Evolutionary conservation across 345 rosid genomes (phyloP), one percentile per base, ranked within the genome.

Genomic region (Sisymbrium irio): DNA sequence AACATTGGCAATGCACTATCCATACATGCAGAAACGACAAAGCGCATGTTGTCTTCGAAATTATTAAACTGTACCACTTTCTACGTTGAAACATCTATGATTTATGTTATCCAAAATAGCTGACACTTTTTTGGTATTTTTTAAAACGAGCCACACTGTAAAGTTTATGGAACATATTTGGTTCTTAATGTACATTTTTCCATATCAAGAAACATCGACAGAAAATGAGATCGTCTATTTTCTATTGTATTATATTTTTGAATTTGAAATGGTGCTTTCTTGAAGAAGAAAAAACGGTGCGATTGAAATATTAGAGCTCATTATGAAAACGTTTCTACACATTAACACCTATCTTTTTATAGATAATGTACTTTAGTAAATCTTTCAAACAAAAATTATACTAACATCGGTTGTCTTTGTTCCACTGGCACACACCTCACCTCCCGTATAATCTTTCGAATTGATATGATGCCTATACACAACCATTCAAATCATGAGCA

Each of bases 21-120:
- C 3, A 8, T 66, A 58, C 72, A 74, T 39, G 78, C 71, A 66
- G 61, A 74, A 28, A 57, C 60, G 78, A 74, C 72, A 57, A 74
- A 9, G 2, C 13, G 53, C 60, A 28, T 74, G 41, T 57, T 74
- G 39, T 65, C 33, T 65, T 65, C 33, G 13, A 46, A 56, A 73
- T 36, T 15, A 57, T 73, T 65, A 6, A 36, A 44, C 4, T 55
- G 72, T 46, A 45, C 49, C 41, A 54, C 59, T 56, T 73, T 55
- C 15, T 36, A 36, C 44, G 5, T 55, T 57, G 6, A 45, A 54
- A 36, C 51, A 46, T 65, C 19, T 45, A 25, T 65, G 40, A 15
- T 73, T 56, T 25, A 55, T 46, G 42, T 65, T 74, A 65, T 74
- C 72, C 72, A 65, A 56, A 13, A 13, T n/a, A 22, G 59, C 57